Conservation (phyloP, 345 rosid genomes). For the Populus simonii region DNA sequence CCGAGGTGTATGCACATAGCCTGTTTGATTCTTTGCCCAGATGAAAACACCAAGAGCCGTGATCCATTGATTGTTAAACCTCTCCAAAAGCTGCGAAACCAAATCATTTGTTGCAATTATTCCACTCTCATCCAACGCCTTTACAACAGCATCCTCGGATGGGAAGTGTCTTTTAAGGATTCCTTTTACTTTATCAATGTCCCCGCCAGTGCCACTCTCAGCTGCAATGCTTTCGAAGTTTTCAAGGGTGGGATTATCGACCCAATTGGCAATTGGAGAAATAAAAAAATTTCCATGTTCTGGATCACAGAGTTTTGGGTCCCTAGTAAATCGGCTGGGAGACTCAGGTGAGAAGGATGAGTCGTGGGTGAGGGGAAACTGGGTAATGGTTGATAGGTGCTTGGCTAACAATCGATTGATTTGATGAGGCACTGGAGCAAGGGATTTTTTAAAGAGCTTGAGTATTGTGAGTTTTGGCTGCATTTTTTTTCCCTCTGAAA, state of each 20-base stretch:
- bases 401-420: background rate
- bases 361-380: constrained; percentile 16
- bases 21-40: constrained; percentile 79
- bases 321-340: constrained; percentile 65
- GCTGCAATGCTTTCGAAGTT: constrained; percentile 27
- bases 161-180: constrained; percentile 41
- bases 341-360: constrained; percentile 40
- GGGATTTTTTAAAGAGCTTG: background rate
- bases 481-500: background rate
- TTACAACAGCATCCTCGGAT: constrained; percentile 35
- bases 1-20: constrained; percentile 47
- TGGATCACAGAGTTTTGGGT: constrained; percentile 17
- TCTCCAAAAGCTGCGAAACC: constrained; percentile 53
- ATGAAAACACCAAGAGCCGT: constrained; percentile 62
- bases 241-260: constrained; percentile 30
- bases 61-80: constrained; percentile 62
- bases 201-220: no score
- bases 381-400: constrained; percentile 15
- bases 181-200: constrained; percentile 38
- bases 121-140: constrained; percentile 36
- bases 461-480: background rate
- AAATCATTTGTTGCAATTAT: constrained; percentile 37
- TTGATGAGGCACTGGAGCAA: background rate
- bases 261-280: constrained; percentile 68
- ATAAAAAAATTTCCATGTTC: constrained; percentile 59